These are phyloP conservation scores for Botryobasidium botryosum DNA, from an alignment of 768 basidiomycete genomes.

Conservation along the genomic window DNA sequence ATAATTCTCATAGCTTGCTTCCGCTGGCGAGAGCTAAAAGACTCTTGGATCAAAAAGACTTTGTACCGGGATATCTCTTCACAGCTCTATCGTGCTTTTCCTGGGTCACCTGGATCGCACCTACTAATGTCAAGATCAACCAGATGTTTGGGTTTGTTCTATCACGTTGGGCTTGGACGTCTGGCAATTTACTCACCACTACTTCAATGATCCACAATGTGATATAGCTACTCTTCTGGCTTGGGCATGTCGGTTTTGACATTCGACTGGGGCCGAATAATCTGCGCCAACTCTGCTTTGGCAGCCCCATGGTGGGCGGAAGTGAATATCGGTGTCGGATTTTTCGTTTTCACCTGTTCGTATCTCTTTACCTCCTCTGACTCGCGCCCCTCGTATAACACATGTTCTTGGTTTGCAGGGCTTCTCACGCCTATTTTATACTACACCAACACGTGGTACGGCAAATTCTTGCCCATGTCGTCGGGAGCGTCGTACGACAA, in stretches of 20 bases:
- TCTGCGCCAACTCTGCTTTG: constrained; percentile 55
- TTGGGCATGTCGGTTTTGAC: constrained; percentile 67
- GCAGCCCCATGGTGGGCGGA: constrained; percentile 43
- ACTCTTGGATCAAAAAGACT: no score
- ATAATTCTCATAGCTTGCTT: no score
- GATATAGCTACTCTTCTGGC: constrained; percentile 38
- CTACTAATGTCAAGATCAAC: constrained; percentile 48
- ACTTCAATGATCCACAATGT: no score
- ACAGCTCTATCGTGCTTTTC: constrained; percentile 65
- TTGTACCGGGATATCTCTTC: constrained; percentile 62
- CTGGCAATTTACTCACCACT: no score
- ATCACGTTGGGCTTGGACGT: no score
- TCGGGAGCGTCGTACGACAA: constrained; percentile 17
- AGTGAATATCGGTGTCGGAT: constrained; percentile 25
- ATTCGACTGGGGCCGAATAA: constrained; percentile 28
- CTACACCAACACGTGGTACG: constrained; percentile 36
- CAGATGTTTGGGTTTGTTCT: constrained; percentile 67
- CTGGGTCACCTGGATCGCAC: constrained; percentile 82
- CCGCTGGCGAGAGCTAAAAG: no score
- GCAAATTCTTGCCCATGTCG: constrained; percentile 32
- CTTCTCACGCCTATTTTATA: constrained; percentile 31
- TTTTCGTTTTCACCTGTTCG: constrained; percentile 10
- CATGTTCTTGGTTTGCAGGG: constrained; percentile 17
- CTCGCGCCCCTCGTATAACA: no score
- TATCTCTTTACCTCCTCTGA: no score